Percentiles rank a stretch among this genome's conserved stretches.
Conservation (phyloP, 495 filamentous ascomycete species). For the Aspergillus diversus region DNA sequence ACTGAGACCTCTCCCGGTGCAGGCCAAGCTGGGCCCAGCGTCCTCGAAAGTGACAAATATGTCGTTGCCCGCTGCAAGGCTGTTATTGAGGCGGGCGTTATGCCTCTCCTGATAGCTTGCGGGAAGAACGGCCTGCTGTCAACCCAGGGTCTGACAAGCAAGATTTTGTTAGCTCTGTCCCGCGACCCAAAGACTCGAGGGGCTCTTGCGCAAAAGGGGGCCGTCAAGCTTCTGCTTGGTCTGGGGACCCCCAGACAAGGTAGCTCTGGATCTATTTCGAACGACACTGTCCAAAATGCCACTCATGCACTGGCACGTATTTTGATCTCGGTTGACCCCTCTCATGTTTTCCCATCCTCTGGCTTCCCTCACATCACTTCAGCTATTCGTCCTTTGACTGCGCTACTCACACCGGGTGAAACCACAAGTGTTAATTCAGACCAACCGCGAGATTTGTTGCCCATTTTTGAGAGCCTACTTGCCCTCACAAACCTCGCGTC, state of each 20-base stretch:
- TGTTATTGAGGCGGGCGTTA: slow-evolving; percentile 74
- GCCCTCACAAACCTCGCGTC: slow-evolving; percentile 94
- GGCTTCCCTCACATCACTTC: slow-evolving; percentile 71
- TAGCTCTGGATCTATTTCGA: slow-evolving; percentile 35
- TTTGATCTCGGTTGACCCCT: slow-evolving; percentile 84
- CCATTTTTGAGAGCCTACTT: slow-evolving; percentile 85
- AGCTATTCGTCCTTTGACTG: slow-evolving; percentile 76
- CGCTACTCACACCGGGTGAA: slow-evolving; percentile 63
- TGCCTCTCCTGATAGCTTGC: slow-evolving; percentile 72
- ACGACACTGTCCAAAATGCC: slow-evolving; percentile 60
- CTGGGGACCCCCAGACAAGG: slow-evolving; percentile 62
- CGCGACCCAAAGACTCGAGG: slow-evolving; percentile 72
- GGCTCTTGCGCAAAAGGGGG: slow-evolving; percentile 85
- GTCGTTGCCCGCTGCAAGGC: slow-evolving; percentile 76
- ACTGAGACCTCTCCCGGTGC: slow-evolving; percentile 74
- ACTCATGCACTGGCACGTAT: slow-evolving; percentile 91
- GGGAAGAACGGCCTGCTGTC: slow-evolving; percentile 69
- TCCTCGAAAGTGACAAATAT: slow-evolving; percentile 71
- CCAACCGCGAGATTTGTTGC: slow-evolving; percentile 78
- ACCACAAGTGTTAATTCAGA: slow-evolving; percentile 46
- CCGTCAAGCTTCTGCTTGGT: slow-evolving; percentile 78
- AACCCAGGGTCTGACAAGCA: slow-evolving; percentile 65
- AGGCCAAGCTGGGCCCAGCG: slow-evolving; percentile 58
- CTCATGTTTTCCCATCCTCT: slow-evolving; percentile 79
- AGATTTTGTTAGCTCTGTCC: slow-evolving; percentile 76